These are phyloP conservation scores for Plasmodium vivax DNA, from an alignment of 169 alveolate species.

Conservation along the genomic window DNA sequence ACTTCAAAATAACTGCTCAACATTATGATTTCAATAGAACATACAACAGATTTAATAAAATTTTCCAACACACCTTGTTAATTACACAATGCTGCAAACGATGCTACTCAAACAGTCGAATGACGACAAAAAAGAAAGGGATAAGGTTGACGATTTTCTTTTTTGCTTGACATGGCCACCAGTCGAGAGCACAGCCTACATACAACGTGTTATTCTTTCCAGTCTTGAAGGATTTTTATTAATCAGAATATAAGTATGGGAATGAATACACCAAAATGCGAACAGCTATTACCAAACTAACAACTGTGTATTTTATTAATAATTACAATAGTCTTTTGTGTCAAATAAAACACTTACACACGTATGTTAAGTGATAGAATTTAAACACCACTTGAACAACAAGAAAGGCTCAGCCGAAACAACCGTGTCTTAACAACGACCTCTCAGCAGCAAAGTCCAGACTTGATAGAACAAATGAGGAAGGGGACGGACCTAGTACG, in stretches of 20 bases:
- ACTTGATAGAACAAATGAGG: background rate
- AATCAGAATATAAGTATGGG: too few species aligned
- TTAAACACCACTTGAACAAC: background rate
- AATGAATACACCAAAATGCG: too few species aligned
- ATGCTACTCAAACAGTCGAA: background rate
- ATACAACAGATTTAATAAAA: background rate
- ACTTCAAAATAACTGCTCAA: too few species aligned
- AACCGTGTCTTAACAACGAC: too few species aligned
- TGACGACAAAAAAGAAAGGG: background rate
- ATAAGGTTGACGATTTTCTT: background rate
- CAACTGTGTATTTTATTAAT: too few species aligned
- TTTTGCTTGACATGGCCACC: background rate
- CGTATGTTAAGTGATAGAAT: background rate
- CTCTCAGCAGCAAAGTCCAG: background rate
- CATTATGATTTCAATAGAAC: background rate
- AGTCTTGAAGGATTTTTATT: background rate
- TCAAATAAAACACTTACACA: too few species aligned
- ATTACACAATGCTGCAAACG: background rate
- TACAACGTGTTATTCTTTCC: background rate
- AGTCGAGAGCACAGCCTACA: background rate
- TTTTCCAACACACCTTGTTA: background rate
- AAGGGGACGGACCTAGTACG: background rate
- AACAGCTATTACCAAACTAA: too few species aligned
- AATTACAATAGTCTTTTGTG: background rate
- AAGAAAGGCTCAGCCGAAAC: too few species aligned